A percentile compares a stretch with the other conserved stretches of the same genome.
Conservation (phyloP, 768 basidiomycete genomes). For the Amanita pallidorosea region DNA sequence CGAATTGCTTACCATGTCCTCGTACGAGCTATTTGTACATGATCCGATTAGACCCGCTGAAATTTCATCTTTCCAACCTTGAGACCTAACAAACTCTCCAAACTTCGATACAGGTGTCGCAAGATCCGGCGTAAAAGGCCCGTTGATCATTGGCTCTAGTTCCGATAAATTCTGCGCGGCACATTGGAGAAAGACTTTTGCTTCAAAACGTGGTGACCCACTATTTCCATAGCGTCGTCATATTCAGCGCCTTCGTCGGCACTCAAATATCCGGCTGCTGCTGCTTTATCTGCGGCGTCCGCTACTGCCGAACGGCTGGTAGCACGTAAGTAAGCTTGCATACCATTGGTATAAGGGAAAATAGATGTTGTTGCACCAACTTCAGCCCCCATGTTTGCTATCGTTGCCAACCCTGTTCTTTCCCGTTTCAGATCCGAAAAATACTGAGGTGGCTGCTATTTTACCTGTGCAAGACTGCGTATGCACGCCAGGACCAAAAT, state of each 20-base stretch:
- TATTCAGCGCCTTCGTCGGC: conserved; percentile 89
- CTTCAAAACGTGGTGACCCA: conserved; percentile 24
- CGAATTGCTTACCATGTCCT: conserved; percentile 63
- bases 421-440: background rate
- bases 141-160: conserved; percentile 88
- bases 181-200: conserved; percentile 2
- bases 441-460: background rate
- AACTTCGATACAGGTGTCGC: conserved; percentile 92
- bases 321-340: conserved; percentile 83
- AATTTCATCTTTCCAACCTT: conserved; percentile 90
- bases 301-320: conserved; percentile 86
- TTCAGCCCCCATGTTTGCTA: conserved; percentile 99
- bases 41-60: conserved; percentile 92
- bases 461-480: conserved; percentile 87
- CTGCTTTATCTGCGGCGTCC: conserved; percentile 76
- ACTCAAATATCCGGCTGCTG: conserved; percentile 61
- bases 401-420: conserved; percentile 71
- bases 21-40: conserved; percentile 99
- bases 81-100: conserved; percentile 62
- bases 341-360: conserved; percentile 89
- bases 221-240: conserved; percentile 90
- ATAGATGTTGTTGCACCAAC: conserved; percentile 99
- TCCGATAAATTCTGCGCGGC: conserved; percentile 66
- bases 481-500: conserved; percentile 88
- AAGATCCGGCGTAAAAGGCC: conserved; percentile 95